These are phyloP conservation scores for Aspergillus nanangensis DNA, from an alignment of 495 filamentous ascomycete genomes.

Conservation along the genomic window DNA sequence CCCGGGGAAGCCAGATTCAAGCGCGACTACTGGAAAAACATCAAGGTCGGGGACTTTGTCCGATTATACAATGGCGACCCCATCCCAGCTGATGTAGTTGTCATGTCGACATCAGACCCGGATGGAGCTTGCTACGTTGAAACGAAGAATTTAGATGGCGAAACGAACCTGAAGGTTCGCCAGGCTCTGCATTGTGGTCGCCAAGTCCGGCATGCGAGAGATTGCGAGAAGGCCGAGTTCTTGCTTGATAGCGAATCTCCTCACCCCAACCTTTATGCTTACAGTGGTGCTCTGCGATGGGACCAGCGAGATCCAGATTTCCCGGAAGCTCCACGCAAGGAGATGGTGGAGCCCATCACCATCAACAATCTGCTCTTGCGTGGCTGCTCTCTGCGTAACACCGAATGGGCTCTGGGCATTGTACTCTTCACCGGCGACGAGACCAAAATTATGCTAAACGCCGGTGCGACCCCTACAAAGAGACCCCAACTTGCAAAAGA, in stretches of 20 bases:
- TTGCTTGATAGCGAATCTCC: constrained; percentile 86
- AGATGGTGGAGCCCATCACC: constrained; percentile 87
- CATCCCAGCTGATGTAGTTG: constrained; percentile 90
- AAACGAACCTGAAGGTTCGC: constrained; percentile 96
- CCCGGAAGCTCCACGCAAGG: constrained; percentile 52
- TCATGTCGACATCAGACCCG: constrained; percentile 90
- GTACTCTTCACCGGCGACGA: constrained; percentile 95
- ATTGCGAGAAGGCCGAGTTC: constrained; percentile 88
- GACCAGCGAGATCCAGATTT: constrained; percentile 62
- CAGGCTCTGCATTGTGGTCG: constrained; percentile 84
- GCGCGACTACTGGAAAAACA: constrained; percentile 89
- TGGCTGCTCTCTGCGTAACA: constrained; percentile 91
- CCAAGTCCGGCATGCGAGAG: constrained; percentile 78
- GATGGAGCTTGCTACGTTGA: constrained; percentile 97
- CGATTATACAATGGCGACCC: constrained; percentile 95
- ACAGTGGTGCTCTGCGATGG: constrained; percentile 87
- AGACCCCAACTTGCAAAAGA: constrained; percentile 85
- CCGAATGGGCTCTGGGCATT: constrained; percentile 94
- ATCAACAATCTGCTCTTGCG: constrained; percentile 95
- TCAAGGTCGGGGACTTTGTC: constrained; percentile 95
- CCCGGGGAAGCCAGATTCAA: constrained; percentile 74
- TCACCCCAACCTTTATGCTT: constrained; percentile 90
- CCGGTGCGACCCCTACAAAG: constrained; percentile 95
- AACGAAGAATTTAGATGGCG: constrained; percentile 96
- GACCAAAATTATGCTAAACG: constrained; percentile 99